These are phyloP conservation scores for Acer campestre DNA, from an alignment of 345 rosid species.

Conservation along the genomic window DNA sequence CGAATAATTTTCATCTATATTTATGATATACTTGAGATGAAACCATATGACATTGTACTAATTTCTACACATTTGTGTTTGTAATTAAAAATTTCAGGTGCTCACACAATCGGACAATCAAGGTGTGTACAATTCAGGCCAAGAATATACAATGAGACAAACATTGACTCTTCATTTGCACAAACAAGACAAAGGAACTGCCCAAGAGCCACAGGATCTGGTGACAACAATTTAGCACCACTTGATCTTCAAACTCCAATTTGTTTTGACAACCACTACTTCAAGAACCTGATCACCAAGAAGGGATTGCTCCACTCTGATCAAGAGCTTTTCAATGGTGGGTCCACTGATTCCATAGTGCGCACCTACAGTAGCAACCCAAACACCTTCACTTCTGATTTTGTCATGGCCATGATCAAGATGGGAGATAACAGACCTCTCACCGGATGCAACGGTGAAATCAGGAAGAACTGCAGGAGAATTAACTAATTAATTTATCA, in stretches of 20 bases:
- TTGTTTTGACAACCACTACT: slow-evolving; percentile 69
- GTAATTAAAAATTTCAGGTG: slow-evolving; percentile 37
- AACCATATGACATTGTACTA: background rate
- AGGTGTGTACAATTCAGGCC: slow-evolving; percentile 64
- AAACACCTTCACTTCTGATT: slow-evolving; percentile 58
- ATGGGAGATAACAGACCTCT: slow-evolving; percentile 84
- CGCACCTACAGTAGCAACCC: slow-evolving; percentile 53
- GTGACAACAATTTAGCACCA: slow-evolving; percentile 65
- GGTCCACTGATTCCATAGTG: slow-evolving; percentile 69
- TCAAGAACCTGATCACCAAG: slow-evolving; percentile 56
- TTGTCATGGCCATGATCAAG: slow-evolving; percentile 69
- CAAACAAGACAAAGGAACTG: slow-evolving; percentile 41
- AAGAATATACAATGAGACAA: slow-evolving; percentile 69
- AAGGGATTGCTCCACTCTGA: slow-evolving; percentile 82
- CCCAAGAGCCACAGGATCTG: slow-evolving; percentile 51
- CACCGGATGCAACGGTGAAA: slow-evolving; percentile 74
- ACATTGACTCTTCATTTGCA: slow-evolving; percentile 67
- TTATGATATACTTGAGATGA: no score
- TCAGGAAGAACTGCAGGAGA: slow-evolving; percentile 69
- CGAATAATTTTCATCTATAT: no score
- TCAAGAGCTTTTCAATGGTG: slow-evolving; percentile 71
- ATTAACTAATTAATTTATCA: slow-evolving; percentile 46
- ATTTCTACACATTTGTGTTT: slow-evolving; percentile 15
- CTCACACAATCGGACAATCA: slow-evolving; percentile 82
- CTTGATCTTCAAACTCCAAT: slow-evolving; percentile 62